Conservation (phyloP, 2,329 filamentous ascomycete genomes). For the Arthrocladium fulminans region DNA sequence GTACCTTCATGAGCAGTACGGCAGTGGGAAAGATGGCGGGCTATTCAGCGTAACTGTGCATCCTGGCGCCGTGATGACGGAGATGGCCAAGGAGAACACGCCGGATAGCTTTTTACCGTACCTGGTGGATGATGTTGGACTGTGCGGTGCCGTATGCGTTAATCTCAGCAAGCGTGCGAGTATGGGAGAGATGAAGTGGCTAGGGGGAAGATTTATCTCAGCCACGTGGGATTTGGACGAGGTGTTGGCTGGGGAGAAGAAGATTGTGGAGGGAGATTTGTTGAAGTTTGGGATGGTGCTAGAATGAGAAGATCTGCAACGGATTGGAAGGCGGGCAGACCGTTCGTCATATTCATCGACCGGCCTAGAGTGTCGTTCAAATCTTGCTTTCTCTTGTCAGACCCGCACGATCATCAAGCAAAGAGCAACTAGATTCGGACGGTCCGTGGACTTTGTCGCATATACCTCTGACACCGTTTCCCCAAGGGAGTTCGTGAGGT, state of each 20-base stretch:
- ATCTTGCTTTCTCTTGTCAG: no score
- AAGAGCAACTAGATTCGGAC: no score
- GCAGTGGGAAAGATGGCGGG: slow-evolving; percentile 15
- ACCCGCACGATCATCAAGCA: no score
- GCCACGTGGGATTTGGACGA: slow-evolving; percentile 19
- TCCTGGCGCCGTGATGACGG: slow-evolving; percentile 31
- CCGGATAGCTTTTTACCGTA: slow-evolving; percentile 21
- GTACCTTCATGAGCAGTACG: slow-evolving; percentile 31
- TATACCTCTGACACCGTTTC: no score
- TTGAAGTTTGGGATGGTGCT: slow-evolving; percentile 14
- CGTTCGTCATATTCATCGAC: no score
- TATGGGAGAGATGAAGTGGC: slow-evolving; percentile 11
- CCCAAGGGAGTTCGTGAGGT: no score
- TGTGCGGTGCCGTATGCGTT: slow-evolving; percentile 23
- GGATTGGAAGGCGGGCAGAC: no score
- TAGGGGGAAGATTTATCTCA: slow-evolving; percentile 16
- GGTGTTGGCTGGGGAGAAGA: slow-evolving; percentile 12
- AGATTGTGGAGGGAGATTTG: slow-evolving; percentile 14
- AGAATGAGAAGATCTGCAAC: no score
- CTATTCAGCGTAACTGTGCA: slow-evolving; percentile 28
- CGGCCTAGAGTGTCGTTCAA: no score
- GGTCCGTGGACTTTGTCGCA: no score
- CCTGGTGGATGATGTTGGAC: slow-evolving; percentile 22
- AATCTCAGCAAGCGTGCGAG: slow-evolving; percentile 18
- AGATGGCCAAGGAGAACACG: slow-evolving; percentile 27